Conservation (phyloP, 2,329 filamentous ascomycete genomes). For the Aspergillus piperis region DNA sequence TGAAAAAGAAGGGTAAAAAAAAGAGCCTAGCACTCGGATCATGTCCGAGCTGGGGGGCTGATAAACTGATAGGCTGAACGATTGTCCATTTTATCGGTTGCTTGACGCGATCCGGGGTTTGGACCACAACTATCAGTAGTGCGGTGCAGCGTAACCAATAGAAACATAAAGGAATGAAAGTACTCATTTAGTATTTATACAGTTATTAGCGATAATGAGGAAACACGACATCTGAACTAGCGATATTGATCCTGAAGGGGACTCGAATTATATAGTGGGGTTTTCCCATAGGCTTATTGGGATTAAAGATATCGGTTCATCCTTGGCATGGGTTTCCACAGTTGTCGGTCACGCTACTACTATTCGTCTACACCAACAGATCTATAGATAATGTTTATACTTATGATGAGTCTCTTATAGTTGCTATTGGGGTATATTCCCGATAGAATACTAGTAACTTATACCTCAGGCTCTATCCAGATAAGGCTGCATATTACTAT, state of each 20-base stretch:
- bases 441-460: too few species aligned
- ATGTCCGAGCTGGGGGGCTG: slow-evolving; percentile 11
- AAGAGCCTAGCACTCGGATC: slow-evolving; percentile 1
- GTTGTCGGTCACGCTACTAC: too few species aligned
- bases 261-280: background rate
- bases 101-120: background rate
- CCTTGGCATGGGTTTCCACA: background rate
- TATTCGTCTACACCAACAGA: too few species aligned
- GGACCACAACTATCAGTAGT: background rate
- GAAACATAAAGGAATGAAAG: too few species aligned
- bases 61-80: slow-evolving; percentile 10
- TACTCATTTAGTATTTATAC: too few species aligned
- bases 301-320: background rate
- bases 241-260: background rate
- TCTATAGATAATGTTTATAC: too few species aligned
- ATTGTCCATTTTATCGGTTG: background rate
- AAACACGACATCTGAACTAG: background rate
- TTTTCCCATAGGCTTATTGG: background rate
- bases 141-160: too few species aligned
- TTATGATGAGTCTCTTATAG: too few species aligned
- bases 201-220: background rate
- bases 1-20: background rate
- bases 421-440: too few species aligned
- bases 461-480: too few species aligned
- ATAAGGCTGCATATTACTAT: too few species aligned